A percentile compares a stretch with the other conserved stretches of the same genome.
Evolutionary conservation across 164 flowering plant genomes (phyloP).

Genomic region (Sedum album): DNA sequence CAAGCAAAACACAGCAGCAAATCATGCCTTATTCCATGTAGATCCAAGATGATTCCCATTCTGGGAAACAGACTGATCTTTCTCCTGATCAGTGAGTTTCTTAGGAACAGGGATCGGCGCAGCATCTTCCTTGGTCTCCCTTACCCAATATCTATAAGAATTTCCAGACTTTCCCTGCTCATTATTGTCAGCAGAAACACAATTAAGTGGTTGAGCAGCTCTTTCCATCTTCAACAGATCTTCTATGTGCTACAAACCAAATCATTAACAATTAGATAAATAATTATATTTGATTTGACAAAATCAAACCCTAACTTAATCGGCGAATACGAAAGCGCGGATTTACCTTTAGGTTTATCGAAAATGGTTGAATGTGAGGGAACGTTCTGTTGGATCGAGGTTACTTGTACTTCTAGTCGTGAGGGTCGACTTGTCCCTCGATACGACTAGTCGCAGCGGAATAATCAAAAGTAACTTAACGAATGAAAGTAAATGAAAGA

Average conservation of each 20-base stretch:
- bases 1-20: neutral
- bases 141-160: slow-evolving; percentile 85
- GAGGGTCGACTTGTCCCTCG: too few relatives aligned
- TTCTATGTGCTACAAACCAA: neutral
- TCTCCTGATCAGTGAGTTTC: slow-evolving; percentile 42
- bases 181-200: neutral
- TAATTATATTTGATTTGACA: neutral
- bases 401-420: too few relatives aligned
- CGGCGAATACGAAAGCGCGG: neutral
- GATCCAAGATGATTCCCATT: slow-evolving; percentile 49
- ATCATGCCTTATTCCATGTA: slow-evolving; percentile 61
- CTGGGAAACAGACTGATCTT: slow-evolving; percentile 17
- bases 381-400: too few relatives aligned
- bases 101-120: slow-evolving; percentile 70
- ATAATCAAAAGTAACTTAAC: too few relatives aligned
- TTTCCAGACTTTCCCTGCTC: neutral
- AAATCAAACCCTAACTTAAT: neutral
- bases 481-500: too few relatives aligned
- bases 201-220: neutral
- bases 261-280: neutral
- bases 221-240: neutral
- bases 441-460: too few relatives aligned
- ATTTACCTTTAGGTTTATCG: neutral
- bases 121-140: slow-evolving; percentile 51
- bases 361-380: neutral